These are phyloP conservation scores for Amanita fuliginea DNA, from an alignment of 768 basidiomycete genomes.

Conservation along the genomic window DNA sequence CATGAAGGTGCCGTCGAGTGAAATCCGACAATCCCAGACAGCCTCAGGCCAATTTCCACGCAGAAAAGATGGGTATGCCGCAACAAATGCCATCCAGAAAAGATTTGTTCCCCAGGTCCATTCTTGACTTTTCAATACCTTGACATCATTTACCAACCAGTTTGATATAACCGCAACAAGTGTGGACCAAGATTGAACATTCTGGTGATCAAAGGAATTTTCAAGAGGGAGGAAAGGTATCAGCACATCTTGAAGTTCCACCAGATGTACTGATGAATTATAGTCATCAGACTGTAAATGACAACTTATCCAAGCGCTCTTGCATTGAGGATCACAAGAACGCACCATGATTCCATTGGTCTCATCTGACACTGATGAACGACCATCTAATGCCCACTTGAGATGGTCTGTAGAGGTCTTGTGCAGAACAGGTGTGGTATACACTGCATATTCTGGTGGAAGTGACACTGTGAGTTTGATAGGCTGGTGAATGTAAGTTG, in stretches of 20 bases:
- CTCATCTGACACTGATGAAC: neutral
- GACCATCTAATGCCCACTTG: neutral
- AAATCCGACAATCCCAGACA: constrained; percentile 1
- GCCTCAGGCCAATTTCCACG: neutral
- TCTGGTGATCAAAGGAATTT: neutral
- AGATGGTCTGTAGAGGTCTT: no score
- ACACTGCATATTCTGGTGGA: neutral
- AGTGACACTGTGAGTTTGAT: neutral
- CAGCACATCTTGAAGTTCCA: neutral
- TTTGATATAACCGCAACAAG: neutral
- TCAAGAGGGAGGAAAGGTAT: neutral
- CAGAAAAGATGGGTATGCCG: neutral
- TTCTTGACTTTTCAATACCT: constrained; percentile 1
- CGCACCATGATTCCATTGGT: neutral
- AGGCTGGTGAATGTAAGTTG: neutral
- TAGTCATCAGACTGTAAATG: neutral
- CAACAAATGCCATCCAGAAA: neutral
- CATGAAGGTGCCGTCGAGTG: neutral
- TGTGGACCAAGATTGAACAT: neutral
- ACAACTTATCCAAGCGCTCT: no score
- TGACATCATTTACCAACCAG: constrained; percentile 4
- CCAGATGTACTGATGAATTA: neutral
- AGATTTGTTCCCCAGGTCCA: neutral
- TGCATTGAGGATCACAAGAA: neutral
- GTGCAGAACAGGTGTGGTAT: neutral